These are phyloP conservation scores for Centella asiatica DNA, from an alignment of 129 eudicot species.

Conservation along the genomic window DNA sequence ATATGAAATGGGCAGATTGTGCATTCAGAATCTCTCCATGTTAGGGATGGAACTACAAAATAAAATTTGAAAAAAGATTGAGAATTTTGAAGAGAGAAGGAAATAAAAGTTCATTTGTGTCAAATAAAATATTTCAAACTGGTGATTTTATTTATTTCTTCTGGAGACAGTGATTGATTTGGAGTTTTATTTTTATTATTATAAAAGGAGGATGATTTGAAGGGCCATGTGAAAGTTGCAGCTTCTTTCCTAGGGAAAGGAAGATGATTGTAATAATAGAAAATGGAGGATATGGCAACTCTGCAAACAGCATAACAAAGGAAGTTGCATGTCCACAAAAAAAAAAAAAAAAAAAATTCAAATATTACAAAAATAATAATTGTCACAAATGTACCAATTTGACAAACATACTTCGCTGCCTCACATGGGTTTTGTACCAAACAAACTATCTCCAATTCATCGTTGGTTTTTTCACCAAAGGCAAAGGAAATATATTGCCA, in stretches of 20 bases:
- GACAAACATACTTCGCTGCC: too few species aligned
- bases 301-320: not conserved
- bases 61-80: slow-evolving; percentile 7
- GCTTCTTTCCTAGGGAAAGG: slow-evolving; percentile 1
- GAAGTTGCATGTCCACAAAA: not conserved
- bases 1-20: not conserved
- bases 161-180: not conserved
- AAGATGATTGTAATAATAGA: not conserved
- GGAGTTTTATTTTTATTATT: not conserved
- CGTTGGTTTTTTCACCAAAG: too few species aligned
- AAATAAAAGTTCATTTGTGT: not conserved
- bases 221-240: slow-evolving; percentile 4
- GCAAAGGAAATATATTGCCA: too few species aligned
- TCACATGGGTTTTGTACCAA: too few species aligned
- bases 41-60: slow-evolving; percentile 10
- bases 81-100: not conserved
- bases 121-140: not conserved
- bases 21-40: slow-evolving; percentile 27
- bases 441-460: too few species aligned
- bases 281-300: not conserved
- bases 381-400: too few species aligned
- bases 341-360: too few species aligned
- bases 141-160: too few species aligned
- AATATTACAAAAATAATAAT: too few species aligned
- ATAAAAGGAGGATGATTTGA: not conserved